A percentile compares a stretch with the other conserved stretches of the same genome.
These are phyloP conservation scores for Sporisorium exsertum DNA, from an alignment of 1,284 basidiomycete species.

Conservation along the genomic window DNA sequence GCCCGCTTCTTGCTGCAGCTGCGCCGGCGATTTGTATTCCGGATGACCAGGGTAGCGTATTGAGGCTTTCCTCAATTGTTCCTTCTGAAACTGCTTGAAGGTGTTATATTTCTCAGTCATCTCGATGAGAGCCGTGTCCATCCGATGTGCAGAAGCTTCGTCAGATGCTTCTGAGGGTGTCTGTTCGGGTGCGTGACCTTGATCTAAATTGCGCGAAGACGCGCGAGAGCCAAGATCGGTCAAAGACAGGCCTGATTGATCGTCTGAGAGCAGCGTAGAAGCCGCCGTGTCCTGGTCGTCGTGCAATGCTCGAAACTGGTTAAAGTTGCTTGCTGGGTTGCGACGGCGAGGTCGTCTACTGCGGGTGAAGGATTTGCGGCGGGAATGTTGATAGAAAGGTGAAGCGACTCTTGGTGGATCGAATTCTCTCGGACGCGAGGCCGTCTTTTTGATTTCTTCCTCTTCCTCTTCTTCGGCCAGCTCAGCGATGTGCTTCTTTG, in stretches of 20 bases:
- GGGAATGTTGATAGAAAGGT: neutral
- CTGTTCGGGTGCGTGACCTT: neutral
- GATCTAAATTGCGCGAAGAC: neutral
- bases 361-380: neutral
- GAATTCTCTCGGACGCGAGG: neutral
- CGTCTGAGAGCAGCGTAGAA: neutral
- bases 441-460: neutral
- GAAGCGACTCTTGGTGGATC: neutral
- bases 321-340: neutral
- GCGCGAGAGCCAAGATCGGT: too few relatives aligned
- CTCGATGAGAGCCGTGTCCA: slow-evolving; percentile 6
- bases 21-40: neutral
- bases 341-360: neutral
- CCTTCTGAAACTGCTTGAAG: slow-evolving; percentile 8
- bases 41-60: slow-evolving; percentile 30
- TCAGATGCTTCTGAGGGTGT: neutral
- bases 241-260: too few relatives aligned
- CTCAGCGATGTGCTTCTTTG: slow-evolving; percentile 5
- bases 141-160: neutral
- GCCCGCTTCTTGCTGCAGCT: neutral
- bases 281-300: neutral
- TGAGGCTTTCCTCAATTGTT: slow-evolving; percentile 19
- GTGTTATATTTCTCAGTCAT: slow-evolving; percentile 6
- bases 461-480: neutral
- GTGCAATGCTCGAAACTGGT: neutral